Percentiles rank a stretch among this genome's conserved stretches.
phyloP scores from a whole-genome alignment of 23 red algal species.

The Agarophyton chilense region DNA sequence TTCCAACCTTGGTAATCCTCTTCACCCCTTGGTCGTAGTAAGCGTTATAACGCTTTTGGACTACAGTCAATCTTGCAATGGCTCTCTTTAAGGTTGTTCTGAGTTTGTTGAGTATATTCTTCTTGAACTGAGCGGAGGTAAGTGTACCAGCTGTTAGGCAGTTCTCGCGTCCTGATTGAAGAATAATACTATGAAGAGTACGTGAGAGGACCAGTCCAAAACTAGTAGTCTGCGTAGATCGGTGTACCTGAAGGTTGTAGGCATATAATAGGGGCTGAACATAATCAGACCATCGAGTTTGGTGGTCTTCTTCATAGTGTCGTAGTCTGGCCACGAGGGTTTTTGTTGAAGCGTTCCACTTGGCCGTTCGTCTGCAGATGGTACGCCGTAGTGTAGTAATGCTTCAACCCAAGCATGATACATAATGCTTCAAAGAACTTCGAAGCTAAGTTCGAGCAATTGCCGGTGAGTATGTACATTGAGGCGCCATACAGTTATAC shows the following conservation, averaged over 20 bases:
- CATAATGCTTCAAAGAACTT: no score
- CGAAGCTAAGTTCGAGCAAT: no score
- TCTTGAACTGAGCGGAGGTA: no score
- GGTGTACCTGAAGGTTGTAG: conserved; percentile 32
- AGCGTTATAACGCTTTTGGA: not conserved
- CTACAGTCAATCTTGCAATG: not conserved
- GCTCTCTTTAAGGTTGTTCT: not conserved
- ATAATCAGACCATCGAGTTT: conserved; percentile 11
- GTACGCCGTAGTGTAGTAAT: no score
- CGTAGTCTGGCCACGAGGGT: not conserved
- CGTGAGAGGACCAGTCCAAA: conserved; percentile 38
- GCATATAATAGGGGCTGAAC: not conserved
- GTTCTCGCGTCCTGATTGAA: not conserved
- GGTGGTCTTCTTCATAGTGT: conserved; percentile 33
- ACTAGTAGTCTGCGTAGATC: not conserved
- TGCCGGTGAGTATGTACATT: no score
- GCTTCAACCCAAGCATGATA: no score
- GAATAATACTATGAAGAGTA: not conserved
- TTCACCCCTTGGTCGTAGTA: not conserved
- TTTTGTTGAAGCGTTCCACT: conserved; percentile 37
- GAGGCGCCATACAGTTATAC: no score
- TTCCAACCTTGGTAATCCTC: not conserved
- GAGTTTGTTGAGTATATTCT: no score
- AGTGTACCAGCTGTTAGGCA: not conserved
- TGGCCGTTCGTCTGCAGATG: conserved; percentile 22